phyloP scores from a whole-genome alignment of 2,329 filamentous ascomycete species.

The Venturia nashicola region DNA sequence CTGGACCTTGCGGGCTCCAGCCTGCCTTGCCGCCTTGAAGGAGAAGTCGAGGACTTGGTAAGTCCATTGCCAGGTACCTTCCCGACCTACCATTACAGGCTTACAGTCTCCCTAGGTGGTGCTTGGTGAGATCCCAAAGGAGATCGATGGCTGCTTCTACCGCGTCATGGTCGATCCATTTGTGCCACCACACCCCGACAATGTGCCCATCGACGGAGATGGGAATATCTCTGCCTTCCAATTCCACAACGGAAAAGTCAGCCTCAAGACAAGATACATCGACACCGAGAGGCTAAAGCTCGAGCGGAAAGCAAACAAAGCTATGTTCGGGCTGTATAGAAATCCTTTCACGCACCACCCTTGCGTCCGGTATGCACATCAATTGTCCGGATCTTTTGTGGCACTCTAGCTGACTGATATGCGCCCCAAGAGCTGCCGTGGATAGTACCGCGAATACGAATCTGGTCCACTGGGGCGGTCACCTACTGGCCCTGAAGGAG shows the following conservation, averaged over 20 bases:
- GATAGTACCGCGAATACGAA: neutral
- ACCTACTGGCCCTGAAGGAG: neutral
- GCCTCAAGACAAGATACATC: neutral
- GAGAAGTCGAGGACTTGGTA: neutral
- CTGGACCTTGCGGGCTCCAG: too few species aligned
- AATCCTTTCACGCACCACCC: neutral
- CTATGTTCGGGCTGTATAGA: neutral
- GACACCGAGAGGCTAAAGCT: neutral
- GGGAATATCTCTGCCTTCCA: neutral
- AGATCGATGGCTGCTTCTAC: neutral
- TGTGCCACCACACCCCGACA: neutral
- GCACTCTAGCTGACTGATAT: too few species aligned
- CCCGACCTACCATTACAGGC: too few species aligned
- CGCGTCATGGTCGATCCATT: neutral
- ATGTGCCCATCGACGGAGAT: neutral
- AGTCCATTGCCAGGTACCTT: too few species aligned
- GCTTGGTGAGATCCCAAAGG: neutral
- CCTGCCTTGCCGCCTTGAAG: constrained; percentile 19
- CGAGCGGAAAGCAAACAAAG: neutral
- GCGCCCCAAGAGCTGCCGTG: neutral
- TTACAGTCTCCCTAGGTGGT: too few species aligned
- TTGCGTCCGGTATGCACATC: too few species aligned
- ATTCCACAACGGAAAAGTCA: neutral
- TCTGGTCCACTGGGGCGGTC: neutral
- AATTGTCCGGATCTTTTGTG: too few species aligned